A percentile compares a stretch with the other conserved stretches of the same genome.
phyloP scores from a whole-genome alignment of 768 basidiomycete genomes.

The Lentinula aciculospora region DNA sequence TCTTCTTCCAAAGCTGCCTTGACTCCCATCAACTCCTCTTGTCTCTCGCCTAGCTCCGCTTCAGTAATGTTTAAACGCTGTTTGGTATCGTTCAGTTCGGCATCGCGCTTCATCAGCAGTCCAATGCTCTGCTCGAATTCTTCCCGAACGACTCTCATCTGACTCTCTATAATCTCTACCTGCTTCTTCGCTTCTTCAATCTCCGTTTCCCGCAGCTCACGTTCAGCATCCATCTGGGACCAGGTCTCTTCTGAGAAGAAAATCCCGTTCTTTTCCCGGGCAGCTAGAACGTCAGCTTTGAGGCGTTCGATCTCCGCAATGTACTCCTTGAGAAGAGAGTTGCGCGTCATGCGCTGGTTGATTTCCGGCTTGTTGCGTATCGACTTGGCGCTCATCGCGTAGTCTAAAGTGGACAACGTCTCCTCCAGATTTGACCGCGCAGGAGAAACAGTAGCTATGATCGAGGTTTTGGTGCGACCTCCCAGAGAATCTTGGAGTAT shows the following conservation, averaged over 20 bases:
- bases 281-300: conserved; percentile 84
- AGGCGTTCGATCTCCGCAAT: conserved; percentile 89
- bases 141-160: conserved; percentile 73
- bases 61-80: conserved; percentile 49
- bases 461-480: conserved; percentile 94
- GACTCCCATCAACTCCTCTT: conserved; percentile 52
- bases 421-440: conserved; percentile 94
- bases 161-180: conserved; percentile 76
- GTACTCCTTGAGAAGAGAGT: conserved; percentile 90
- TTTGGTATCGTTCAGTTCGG: conserved; percentile 63
- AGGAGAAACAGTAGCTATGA: conserved; percentile 95
- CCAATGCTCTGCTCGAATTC: conserved; percentile 91
- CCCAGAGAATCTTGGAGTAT: conserved; percentile 98
- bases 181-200: conserved; percentile 80
- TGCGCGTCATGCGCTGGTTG: conserved; percentile 91
- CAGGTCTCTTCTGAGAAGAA: conserved; percentile 90
- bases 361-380: conserved; percentile 94
- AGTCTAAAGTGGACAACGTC: conserved; percentile 95
- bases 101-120: conserved; percentile 66
- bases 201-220: conserved; percentile 72
- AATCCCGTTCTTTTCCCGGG: conserved; percentile 94
- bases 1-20: conserved; percentile 74
- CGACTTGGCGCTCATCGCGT: conserved; percentile 91
- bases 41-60: conserved; percentile 44
- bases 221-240: conserved; percentile 74